Percentiles rank a stretch among this genome's conserved stretches.
phyloP scores from a whole-genome alignment of 768 basidiomycete species.

The Hypholoma sublateritium region DNA sequence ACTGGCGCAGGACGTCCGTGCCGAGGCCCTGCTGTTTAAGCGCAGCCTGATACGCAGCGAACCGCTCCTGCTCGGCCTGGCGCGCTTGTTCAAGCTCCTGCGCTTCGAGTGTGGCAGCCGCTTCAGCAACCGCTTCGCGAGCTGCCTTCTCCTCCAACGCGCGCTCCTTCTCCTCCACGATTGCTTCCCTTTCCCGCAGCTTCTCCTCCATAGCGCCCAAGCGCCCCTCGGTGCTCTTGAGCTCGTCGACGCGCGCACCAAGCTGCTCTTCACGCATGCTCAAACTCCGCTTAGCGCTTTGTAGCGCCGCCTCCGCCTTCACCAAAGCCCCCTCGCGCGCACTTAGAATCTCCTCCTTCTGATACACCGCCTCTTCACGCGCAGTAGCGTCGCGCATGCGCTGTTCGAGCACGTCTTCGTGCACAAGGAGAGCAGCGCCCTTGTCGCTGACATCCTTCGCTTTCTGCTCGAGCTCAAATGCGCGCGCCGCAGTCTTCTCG shows the following conservation, averaged over 20 bases:
- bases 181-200: background rate
- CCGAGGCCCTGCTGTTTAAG: background rate
- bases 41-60: background rate
- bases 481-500: background rate
- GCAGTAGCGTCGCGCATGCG: background rate
- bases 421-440: background rate
- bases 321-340: background rate
- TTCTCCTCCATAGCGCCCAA: background rate
- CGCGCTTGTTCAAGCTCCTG: background rate
- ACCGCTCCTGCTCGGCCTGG: background rate
- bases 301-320: background rate
- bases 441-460: background rate
- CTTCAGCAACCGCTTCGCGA: background rate
- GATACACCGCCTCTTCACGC: background rate
- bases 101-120: background rate
- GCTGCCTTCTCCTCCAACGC: constrained; percentile 1
- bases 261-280: background rate
- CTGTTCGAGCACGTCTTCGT: background rate
- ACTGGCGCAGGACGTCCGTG: background rate
- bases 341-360: background rate
- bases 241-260: background rate
- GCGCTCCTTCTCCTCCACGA: constrained; percentile 7
- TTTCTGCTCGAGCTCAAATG: background rate
- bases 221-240: constrained; percentile 2
- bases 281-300: background rate